Conservation (phyloP, 2,329 filamentous ascomycete species). For the Colletotrichum sp. region DNA sequence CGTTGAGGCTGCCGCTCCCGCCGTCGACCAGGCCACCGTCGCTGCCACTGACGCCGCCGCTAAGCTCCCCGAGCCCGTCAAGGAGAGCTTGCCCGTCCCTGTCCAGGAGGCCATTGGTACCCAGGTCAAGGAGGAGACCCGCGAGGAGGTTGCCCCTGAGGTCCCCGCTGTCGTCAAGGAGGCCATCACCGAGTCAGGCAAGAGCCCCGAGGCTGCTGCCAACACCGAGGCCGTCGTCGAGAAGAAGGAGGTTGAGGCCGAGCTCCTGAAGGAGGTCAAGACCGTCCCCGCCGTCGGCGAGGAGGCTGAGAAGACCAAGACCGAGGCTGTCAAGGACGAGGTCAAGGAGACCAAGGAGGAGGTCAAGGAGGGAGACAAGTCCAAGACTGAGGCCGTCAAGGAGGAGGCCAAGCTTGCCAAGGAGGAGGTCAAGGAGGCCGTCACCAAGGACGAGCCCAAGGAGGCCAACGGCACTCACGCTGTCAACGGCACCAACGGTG, state of each 20-base stretch:
- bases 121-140: conserved; percentile 45
- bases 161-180: conserved; percentile 63
- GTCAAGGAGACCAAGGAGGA: conserved; percentile 22
- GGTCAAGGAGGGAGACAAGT: conserved; percentile 18
- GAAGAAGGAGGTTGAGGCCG: conserved; percentile 76
- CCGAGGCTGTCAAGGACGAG: conserved; percentile 27
- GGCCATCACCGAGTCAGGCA: conserved; percentile 61
- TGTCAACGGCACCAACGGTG: conserved; percentile 15
- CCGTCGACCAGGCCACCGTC: conserved; percentile 39
- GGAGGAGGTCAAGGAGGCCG: conserved; percentile 17
- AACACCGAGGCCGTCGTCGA: conserved; percentile 73
- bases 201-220: conserved; percentile 73
- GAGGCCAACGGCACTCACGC: conserved; percentile 18
- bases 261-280: conserved; percentile 72
- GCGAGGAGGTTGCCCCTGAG: conserved; percentile 51
- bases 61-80: conserved; percentile 59
- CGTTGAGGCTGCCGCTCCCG: conserved; percentile 39
- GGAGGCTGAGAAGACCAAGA: conserved; percentile 25
- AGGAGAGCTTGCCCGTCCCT: conserved; percentile 54
- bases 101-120: conserved; percentile 53
- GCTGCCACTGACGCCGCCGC: conserved; percentile 44
- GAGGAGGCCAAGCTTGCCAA: conserved; percentile 23
- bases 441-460: conserved; percentile 15
- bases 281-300: conserved; percentile 38
- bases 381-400: conserved; percentile 21